A percentile compares a stretch with the other conserved stretches of the same genome.
phyloP scores from a whole-genome alignment of 2,329 filamentous ascomycete genomes.

The Colletotrichum phormii region DNA sequence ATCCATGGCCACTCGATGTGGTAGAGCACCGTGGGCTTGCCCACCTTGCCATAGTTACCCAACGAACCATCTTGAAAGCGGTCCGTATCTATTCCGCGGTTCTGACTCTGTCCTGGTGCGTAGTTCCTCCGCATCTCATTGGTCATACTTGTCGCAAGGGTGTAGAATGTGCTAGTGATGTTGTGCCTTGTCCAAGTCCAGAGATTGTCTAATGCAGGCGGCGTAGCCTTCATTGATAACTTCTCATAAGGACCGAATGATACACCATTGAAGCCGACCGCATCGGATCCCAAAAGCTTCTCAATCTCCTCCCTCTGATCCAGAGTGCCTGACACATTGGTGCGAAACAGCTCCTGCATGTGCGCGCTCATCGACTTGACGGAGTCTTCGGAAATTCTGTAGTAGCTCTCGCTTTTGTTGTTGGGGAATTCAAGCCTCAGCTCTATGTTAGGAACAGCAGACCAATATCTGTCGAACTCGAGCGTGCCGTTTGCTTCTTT shows the following conservation, averaged over 20 bases:
- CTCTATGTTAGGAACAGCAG: background rate
- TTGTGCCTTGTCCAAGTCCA: background rate
- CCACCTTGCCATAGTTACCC: background rate
- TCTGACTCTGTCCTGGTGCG: background rate
- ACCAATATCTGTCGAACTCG: slow-evolving; percentile 15
- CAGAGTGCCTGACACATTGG: background rate
- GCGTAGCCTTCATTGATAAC: background rate
- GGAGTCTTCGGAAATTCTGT: background rate
- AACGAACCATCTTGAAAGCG: background rate
- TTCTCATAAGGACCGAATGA: background rate
- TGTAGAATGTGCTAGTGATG: background rate
- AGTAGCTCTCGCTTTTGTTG: background rate
- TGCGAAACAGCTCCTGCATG: slow-evolving; percentile 4
- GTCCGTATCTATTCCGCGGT: background rate
- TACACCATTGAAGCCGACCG: slow-evolving; percentile 5
- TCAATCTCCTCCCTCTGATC: background rate
- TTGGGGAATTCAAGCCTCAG: background rate
- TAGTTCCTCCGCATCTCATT: slow-evolving; percentile 20
- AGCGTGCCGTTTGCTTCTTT: background rate
- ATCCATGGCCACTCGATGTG: slow-evolving; percentile 25
- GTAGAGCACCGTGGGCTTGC: background rate
- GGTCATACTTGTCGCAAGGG: slow-evolving; percentile 8
- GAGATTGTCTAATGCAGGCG: background rate
- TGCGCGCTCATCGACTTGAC: slow-evolving; percentile 11
- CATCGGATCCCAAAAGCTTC: background rate